Evolutionary conservation across 148 eudicot genomes (phyloP).

Genomic region (Polygonum maritimum): DNA sequence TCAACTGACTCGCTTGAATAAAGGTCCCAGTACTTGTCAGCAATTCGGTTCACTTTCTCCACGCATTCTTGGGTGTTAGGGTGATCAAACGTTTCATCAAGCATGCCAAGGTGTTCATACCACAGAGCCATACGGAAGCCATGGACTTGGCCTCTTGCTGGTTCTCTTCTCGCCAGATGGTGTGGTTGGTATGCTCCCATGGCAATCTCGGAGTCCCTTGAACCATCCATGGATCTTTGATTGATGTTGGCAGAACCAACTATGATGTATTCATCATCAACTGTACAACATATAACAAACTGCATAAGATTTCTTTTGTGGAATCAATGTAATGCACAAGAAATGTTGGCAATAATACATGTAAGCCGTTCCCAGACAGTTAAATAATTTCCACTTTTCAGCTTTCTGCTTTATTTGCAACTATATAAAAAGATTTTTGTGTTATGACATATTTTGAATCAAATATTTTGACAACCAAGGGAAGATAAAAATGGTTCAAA

Average conservation of each 20-base stretch:
- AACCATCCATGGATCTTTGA: conserved; percentile 84
- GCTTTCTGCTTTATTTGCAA: too few relatives aligned
- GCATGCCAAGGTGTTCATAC: conserved; percentile 88
- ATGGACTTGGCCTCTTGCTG: conserved; percentile 62
- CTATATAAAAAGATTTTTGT: too few relatives aligned
- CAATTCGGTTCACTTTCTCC: conserved; percentile 42
- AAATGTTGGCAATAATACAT: background rate
- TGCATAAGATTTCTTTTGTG: background rate
- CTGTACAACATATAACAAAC: conserved; percentile 20
- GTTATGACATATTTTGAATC: too few relatives aligned
- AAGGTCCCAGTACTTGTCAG: conserved; percentile 70
- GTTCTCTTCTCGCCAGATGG: conserved; percentile 36
- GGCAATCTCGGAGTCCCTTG: conserved; percentile 72
- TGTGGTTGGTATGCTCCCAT: conserved; percentile 81
- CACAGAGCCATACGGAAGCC: conserved; percentile 80
- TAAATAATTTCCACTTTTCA: too few relatives aligned
- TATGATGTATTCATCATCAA: conserved; percentile 80
- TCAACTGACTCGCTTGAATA: conserved; percentile 50
- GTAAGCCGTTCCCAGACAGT: too few relatives aligned
- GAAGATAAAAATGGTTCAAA: background rate
- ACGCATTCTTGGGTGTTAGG: conserved; percentile 51
- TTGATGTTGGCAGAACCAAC: conserved; percentile 84
- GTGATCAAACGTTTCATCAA: conserved; percentile 43
- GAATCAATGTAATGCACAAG: background rate
- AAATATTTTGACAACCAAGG: background rate